Evolutionary conservation across 192 early-diverging fungal genomes (phyloP), one percentile per base, ranked within the genome.

Genomic region (Jimgerdemannia flammicorona): DNA sequence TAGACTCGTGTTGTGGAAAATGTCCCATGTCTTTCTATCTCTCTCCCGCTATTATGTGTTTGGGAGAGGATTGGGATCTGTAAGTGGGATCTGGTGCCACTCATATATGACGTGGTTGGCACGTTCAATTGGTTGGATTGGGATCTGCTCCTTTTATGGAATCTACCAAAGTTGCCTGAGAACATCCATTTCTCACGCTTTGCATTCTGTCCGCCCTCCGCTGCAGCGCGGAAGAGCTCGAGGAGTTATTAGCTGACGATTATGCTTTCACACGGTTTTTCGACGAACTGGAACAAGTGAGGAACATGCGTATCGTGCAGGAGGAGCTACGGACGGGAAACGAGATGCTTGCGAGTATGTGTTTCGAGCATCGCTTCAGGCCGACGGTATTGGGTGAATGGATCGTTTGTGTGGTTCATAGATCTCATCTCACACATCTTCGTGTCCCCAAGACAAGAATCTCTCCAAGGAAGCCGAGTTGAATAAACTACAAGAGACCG

Each of bases 321-420:
- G 73, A 77, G 40, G 86, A 84, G n/a, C 77, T 81, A 42, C 77
- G 80, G 75, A 80, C 76, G 68, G 86, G 84, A 69, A 87, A 87
- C 40, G 84, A 87, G 67, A 70, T 14, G 70, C 70, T 63, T n/a
- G 43, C 63, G 40, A 18, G 54, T 72, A 17, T 72, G 4, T 72
- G 3, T 20, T 65, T 43, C 8, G 17, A 29, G 29, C 29, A 29
- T 40, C 63, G 0, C 39, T 3, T 6, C 3, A 3, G 40, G 74
- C 59, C 43, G 68, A n/a, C 63, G n/a, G 44, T 14, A 19, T 41
- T 54, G 44, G 20, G 29, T 11, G n/a, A 18, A 43, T 54, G 44
- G 43, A 54, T 54, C 29, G 29, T 29, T 29, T 29, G 29, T 29
- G 29, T 9, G 20, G 54, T 69, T 71, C 20, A 44, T 29, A 29